These are phyloP conservation scores for Dothideomycetidae sp. DNA, from an alignment of 2,329 filamentous ascomycete species.

Conservation along the genomic window DNA sequence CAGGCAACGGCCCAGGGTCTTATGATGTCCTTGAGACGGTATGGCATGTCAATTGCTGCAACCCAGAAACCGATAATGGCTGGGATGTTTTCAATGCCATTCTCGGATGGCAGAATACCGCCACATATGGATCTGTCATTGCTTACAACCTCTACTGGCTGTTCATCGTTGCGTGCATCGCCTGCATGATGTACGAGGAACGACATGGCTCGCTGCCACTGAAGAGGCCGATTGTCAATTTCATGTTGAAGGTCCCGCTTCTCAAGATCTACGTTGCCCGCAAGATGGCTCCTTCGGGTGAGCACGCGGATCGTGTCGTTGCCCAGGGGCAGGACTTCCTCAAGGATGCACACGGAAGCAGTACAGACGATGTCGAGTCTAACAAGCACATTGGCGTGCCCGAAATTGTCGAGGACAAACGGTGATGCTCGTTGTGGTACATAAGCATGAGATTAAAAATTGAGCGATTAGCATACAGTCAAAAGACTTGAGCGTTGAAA, in stretches of 20 bases:
- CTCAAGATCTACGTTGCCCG: neutral
- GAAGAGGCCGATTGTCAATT: neutral
- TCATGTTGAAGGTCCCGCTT: neutral
- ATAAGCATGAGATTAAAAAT: no score
- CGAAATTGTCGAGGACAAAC: neutral
- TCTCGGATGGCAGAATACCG: constrained; percentile 77
- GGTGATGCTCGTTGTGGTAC: no score
- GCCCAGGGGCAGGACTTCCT: neutral
- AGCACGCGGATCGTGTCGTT: neutral
- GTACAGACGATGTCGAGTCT: neutral
- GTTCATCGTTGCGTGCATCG: constrained; percentile 49
- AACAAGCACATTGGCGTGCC: neutral
- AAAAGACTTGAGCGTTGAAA: no score
- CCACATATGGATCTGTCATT: constrained; percentile 74
- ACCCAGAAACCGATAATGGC: constrained; percentile 55
- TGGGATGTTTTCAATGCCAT: constrained; percentile 84
- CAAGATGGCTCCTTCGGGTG: neutral
- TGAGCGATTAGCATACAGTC: no score
- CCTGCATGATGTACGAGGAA: constrained; percentile 54
- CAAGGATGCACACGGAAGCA: neutral
- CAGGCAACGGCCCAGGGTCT: constrained; percentile 54
- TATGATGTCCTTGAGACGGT: constrained; percentile 67
- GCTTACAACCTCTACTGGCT: constrained; percentile 86
- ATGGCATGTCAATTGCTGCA: constrained; percentile 81
- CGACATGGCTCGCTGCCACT: constrained; percentile 11